Evolutionary conservation across 2,329 filamentous ascomycete species (phyloP), one percentile per base, ranked within the genome.

Genomic region (Arthrobotrys entomopaga): DNA sequence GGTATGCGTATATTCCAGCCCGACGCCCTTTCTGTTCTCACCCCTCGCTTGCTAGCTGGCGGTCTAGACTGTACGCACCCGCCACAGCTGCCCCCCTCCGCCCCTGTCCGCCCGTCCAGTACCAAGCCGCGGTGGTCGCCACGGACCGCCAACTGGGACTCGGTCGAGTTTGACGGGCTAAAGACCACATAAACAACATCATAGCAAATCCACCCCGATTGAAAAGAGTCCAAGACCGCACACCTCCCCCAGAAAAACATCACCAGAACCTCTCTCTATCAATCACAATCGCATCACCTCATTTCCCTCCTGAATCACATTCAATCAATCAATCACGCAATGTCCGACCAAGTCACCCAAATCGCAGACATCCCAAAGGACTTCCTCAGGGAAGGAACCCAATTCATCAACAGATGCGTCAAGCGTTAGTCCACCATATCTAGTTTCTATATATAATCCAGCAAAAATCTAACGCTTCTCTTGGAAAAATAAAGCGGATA

Each of bases 281-380:
- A 24, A 67, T 54, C 29, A 15, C 38, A 13, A 50, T 22, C 38
- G 20, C 26, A 43, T 42, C 64, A 26, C 24, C 24, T 26, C 24
- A 29, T 43, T 53, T 40, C 40, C 38, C 53, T 54, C 57, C 56
- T 48, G 11, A 52, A 20, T 46, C 38, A 67, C 60, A 42, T 48
- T 56, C 42, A 3, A 22, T 7, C 56, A 53, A 8, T 42, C 38
- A 58, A 24, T 38, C 81, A 83, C n/a, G n/a, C 78, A 80, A 88
- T 88, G 87, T 85, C 88, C 82, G 89, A 90, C 81, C 86, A 89
- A 81, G 82, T 91, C 79, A 88, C 90, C 82, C 88, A 91, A 80
- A 83, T 91, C 79, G 86, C 90, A 80, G 89, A 91, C 78, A 85
- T 88, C 80, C 88, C 88, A 78, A 84, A 84, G 80, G 87, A 90